Evolutionary conservation across 176 grass and related monocot species (phyloP), one percentile per base, ranked within the genome.

Genomic region (Bromus sterilis): DNA sequence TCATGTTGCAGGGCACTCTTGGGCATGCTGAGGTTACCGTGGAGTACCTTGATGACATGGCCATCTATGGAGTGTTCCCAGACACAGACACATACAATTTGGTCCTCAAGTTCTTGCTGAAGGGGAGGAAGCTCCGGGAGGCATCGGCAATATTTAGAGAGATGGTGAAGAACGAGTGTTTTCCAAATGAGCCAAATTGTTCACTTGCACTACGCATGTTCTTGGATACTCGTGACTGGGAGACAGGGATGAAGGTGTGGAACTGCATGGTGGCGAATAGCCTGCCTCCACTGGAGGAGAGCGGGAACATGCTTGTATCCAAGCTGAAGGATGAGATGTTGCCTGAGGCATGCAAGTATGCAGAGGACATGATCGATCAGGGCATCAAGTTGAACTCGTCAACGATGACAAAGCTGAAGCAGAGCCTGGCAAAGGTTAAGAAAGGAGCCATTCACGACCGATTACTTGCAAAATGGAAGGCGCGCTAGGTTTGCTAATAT

Each of bases 281-380:
- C 34, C 84, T 93, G 42, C 86, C 66, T 13, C 86, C 90, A 36
- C 75, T 94, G 66, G 88, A 95, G 79, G 92, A 93, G 76, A 44
- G 78, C 21, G 95, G 92, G 21, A 98, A 98, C 56, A 78, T 89
- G 83, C 78, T 98, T 49, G 88, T 98, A 58, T 78, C 71, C 7
- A 85, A 82, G 67, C 59, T 98, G 26, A 85, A 75, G 60, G 84
- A 85, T 51, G 84, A 86, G 26, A 83, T 83, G 78, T 79, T 98
- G 35, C 92, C 95, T 0, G 95, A 98, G 93, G 95, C 95, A 41
- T 98, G 95, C 77, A 98, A 95, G 80, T 91, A 79, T 78, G 95
- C 92, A 10, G 92, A 95, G 83, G 90, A 91, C 56, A 91, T 95
- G 84, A 98, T 95, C 24, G 95, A 98, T 58, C 87, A 76, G 31